These are phyloP conservation scores for Cystofilobasidium capitatum DNA, from an alignment of 768 basidiomycete species.

Conservation along the genomic window DNA sequence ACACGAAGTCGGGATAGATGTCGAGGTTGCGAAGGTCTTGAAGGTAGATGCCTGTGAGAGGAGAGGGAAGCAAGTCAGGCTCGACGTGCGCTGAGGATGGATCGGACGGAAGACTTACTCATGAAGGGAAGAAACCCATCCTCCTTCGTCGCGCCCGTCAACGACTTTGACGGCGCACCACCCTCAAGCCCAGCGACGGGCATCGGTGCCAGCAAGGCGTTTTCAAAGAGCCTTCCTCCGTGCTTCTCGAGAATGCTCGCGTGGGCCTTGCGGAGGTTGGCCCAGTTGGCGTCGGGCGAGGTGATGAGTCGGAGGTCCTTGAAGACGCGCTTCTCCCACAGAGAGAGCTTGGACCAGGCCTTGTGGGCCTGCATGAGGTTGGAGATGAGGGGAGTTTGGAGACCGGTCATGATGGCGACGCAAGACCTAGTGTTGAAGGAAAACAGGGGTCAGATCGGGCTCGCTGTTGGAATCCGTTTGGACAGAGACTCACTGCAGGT, in stretches of 20 bases:
- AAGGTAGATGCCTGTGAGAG: conserved; percentile 15
- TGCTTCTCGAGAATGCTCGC: background rate
- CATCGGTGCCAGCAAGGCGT: background rate
- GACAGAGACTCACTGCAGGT: conserved; percentile 49
- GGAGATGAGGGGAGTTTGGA: conserved; percentile 59
- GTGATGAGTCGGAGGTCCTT: conserved; percentile 61
- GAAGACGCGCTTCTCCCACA: conserved; percentile 64
- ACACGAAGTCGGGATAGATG: background rate
- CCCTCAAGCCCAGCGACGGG: background rate
- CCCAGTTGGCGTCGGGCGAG: conserved; percentile 59
- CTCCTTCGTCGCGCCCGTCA: background rate
- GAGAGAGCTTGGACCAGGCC: conserved; percentile 56
- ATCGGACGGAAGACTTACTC: background rate
- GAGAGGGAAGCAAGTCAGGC: background rate
- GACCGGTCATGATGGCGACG: conserved; percentile 66
- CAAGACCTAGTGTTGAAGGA: conserved; percentile 40
- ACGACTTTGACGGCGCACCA: background rate
- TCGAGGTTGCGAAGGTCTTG: conserved; percentile 15
- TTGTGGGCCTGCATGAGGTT: conserved; percentile 52
- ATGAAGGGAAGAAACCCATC: conserved; percentile 15
- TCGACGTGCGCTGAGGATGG: background rate
- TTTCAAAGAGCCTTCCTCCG: background rate
- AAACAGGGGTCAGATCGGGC: background rate
- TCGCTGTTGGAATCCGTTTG: no score
- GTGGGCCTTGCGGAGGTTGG: conserved; percentile 54